Conservation (phyloP, 2,329 filamentous ascomycete genomes). For the Fusarium verrucosum region DNA sequence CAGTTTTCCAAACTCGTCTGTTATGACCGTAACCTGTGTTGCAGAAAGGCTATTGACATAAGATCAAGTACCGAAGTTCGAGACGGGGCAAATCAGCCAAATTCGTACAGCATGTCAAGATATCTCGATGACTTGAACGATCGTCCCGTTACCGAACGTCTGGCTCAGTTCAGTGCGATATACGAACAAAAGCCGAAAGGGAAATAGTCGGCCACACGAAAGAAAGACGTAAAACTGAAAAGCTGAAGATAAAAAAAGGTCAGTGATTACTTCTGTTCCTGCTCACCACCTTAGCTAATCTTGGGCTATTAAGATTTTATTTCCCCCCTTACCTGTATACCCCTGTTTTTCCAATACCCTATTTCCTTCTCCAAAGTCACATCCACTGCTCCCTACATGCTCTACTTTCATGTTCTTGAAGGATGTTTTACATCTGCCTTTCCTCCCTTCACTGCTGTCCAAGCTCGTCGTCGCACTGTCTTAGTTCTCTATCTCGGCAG, state of each 20-base stretch:
- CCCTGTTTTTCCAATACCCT: no score
- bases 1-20: neutral
- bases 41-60: neutral
- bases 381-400: no score
- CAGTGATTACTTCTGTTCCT: neutral
- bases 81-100: neutral
- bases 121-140: neutral
- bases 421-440: no score
- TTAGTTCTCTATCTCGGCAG: no score
- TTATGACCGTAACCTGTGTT: neutral
- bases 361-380: no score
- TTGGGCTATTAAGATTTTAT: no score
- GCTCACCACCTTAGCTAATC: no score
- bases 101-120: neutral
- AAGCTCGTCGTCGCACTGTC: no score
- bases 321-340: no score
- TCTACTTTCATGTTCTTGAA: no score
- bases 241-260: neutral
- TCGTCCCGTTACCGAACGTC: neutral
- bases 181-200: neutral
- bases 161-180: neutral
- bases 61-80: neutral
- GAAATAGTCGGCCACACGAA: neutral
- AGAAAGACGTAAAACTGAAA: neutral
- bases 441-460: no score